phyloP scores from a whole-genome alignment of 768 basidiomycete species.

The Lactifluus pinguis region DNA sequence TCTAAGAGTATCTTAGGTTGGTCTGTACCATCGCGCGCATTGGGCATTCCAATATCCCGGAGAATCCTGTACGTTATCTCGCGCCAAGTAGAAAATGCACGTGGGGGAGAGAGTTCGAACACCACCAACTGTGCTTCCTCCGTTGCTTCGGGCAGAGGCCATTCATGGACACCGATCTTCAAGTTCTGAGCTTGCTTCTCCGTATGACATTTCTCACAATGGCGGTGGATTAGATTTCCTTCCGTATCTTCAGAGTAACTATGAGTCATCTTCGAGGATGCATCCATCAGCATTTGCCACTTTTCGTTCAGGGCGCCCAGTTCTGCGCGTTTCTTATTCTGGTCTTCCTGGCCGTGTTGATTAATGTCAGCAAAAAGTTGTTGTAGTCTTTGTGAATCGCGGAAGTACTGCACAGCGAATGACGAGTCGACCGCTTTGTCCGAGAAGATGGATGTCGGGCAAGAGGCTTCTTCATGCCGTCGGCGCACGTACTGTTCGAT shows the following conservation, averaged over 20 bases:
- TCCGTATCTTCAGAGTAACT: not conserved
- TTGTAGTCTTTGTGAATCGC: not conserved
- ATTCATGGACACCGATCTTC: not conserved
- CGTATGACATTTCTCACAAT: not conserved
- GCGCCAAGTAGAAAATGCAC: conserved; percentile 2
- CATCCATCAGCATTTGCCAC: not conserved
- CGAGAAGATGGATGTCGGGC: not conserved
- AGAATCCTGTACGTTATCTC: conserved; percentile 3
- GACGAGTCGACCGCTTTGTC: not conserved
- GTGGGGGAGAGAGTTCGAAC: conserved; percentile 1
- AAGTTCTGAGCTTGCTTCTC: not conserved
- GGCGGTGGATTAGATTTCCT: not conserved
- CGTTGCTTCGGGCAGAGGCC: not conserved
- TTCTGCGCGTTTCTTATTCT: not conserved
- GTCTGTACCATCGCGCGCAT: not conserved
- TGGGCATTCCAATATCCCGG: not conserved
- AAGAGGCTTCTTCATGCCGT: not conserved
- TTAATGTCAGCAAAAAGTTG: not conserved
- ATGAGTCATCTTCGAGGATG: not conserved
- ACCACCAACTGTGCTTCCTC: not conserved
- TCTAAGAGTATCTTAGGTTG: not conserved
- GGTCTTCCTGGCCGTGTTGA: not conserved
- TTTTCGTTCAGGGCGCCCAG: not conserved
- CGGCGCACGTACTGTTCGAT: conserved; percentile 1
- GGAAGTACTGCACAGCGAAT: conserved; percentile 6